A percentile compares a stretch with the other conserved stretches of the same genome.
Conservation (phyloP, 306 rosid genomes). For the Cucurbita ficifolia region DNA sequence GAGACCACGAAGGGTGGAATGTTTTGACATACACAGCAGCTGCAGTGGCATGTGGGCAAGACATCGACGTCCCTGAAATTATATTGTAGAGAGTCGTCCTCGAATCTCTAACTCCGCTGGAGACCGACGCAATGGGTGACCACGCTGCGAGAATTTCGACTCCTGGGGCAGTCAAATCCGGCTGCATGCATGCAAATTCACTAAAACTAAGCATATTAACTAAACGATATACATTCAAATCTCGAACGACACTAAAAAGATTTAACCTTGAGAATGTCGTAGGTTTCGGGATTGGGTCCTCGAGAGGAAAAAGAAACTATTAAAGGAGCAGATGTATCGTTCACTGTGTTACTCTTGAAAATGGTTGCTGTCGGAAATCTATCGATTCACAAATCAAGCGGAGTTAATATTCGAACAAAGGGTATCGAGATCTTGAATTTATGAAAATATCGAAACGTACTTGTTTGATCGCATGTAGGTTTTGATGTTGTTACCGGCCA, state of each 20-base stretch:
- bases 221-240: too few species aligned
- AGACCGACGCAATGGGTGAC: neutral
- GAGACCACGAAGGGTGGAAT: slow-evolving; percentile 20
- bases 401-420: too few species aligned
- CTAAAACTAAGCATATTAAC: neutral
- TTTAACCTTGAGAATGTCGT: slow-evolving; percentile 31
- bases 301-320: slow-evolving; percentile 26
- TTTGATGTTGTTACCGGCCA: neutral
- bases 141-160: too few species aligned
- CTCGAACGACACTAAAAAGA: neutral
- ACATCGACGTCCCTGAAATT: slow-evolving; percentile 28
- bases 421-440: too few species aligned
- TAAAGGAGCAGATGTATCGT: slow-evolving; percentile 20
- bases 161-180: too few species aligned
- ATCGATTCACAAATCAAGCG: neutral
- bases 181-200: neutral
- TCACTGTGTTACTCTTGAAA: neutral
- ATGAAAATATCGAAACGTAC: neutral
- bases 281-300: slow-evolving; percentile 31
- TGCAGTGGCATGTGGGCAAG: slow-evolving; percentile 17
- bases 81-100: slow-evolving; percentile 12
- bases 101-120: neutral
- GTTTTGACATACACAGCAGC: slow-evolving; percentile 22
- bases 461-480: slow-evolving; percentile 19
- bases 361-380: neutral